Percentiles rank a stretch among this genome's conserved stretches.
Evolutionary conservation across 306 rosid species (phyloP).

Genomic region (Astragalus glycyphyllos): DNA sequence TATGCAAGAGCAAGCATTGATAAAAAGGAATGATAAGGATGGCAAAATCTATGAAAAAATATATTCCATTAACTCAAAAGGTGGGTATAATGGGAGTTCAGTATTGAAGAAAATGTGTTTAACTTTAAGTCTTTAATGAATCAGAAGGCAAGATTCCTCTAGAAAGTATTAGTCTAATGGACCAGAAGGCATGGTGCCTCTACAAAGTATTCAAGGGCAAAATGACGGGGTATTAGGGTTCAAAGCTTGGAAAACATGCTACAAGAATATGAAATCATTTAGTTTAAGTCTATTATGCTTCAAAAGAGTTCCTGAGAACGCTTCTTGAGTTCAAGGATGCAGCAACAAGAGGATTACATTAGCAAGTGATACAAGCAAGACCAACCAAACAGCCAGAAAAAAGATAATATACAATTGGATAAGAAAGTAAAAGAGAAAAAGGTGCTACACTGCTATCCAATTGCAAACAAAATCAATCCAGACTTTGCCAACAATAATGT

Average conservation of each 20-base stretch:
- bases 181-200: not conserved
- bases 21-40: not conserved
- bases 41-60: not conserved
- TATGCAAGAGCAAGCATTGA: slow-evolving; percentile 6
- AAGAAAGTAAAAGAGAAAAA: not conserved
- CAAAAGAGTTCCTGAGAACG: not conserved
- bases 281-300: slow-evolving; percentile 3
- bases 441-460: not conserved
- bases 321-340: slow-evolving; percentile 14
- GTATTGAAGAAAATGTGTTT: not conserved
- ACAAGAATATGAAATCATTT: not conserved
- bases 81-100: not conserved
- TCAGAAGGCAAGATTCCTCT: not conserved
- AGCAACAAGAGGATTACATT: slow-evolving; percentile 1
- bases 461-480: not conserved
- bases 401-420: not conserved
- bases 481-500: not conserved
- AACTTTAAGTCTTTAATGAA: no score
- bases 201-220: not conserved
- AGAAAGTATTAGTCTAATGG: not conserved
- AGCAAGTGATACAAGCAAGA: not conserved
- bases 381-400: slow-evolving; percentile 6
- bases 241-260: not conserved
- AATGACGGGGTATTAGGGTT: not conserved
- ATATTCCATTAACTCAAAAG: not conserved